Base-by-base conservation (phyloP, 2,329 filamentous ascomycete species). In the Pseudocercospora macadamiae region DNA sequence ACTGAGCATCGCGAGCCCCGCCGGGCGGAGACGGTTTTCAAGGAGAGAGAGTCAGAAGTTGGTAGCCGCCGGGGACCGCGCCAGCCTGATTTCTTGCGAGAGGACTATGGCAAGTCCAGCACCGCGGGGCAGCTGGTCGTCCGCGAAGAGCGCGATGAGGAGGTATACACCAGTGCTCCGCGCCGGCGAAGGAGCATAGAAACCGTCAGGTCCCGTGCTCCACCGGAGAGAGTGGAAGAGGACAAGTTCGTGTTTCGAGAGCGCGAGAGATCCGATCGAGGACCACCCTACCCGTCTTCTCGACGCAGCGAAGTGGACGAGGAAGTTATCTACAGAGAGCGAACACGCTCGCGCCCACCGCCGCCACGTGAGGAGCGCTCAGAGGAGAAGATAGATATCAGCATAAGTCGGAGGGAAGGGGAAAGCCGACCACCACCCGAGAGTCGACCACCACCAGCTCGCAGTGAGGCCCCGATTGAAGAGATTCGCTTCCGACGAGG, bases 81-180 rank as follows among this genome's bases (percentile, higher is more conserved):
- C 48, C 71, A 74, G 55, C 80, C 79, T 52, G 79, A 81, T 65
- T 81, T 82, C 68, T 71, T 82, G 57, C 74, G 78, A 45, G 79
- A 82, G 57, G 79, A 80, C 66, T 80, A 81, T 67, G 79, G 76
- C 62, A 73, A 76, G 55, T 73, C 73, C 49, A 58, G 55, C 18
- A 70, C 67, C 61, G 70, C 80, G 63, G 71, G 81, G 66, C 66
- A 76, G 63, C 55, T 81, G 71, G 72, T 83, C 68, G 67, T 82
- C 52, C 76, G 77, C 18, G 76, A 77, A 14, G 74, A 78, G 36
- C 71, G 76, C 45, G 72, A 76, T 14, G 74, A 77, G 30, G 67
- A 69, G 25, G 57, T 59, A 18, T 67, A 66, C 54, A 30, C 47
- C n/a, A 68, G 64, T 54, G 61, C 69, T n/a, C 66, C 68, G 1